Conservation (phyloP, 371 early-diverging fungal species). For the Zychaea mexicana region DNA sequence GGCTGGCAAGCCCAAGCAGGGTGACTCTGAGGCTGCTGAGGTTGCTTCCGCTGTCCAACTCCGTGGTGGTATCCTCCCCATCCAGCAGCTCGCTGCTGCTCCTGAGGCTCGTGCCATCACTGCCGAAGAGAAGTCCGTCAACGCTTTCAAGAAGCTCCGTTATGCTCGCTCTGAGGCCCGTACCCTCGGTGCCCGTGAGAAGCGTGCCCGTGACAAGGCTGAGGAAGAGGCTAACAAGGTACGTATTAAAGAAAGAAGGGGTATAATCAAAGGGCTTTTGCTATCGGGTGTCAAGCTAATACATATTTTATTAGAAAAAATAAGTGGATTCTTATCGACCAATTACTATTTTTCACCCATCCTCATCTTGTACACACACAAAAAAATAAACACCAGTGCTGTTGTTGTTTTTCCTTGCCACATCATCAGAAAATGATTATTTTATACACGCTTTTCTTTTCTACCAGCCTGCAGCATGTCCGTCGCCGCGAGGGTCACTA, state of each 20-base stretch:
- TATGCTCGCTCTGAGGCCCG: conserved; percentile 85
- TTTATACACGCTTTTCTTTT: no score
- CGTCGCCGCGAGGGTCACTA: conserved; percentile 75
- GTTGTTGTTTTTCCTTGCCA: conserved; percentile 1
- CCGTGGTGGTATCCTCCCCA: conserved; percentile 74
- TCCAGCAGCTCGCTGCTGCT: conserved; percentile 65
- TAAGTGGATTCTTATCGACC: conserved; percentile 10
- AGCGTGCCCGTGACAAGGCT: conserved; percentile 78
- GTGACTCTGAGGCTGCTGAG: conserved; percentile 70
- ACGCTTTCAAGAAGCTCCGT: conserved; percentile 89
- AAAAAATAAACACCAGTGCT: conserved; percentile 6
- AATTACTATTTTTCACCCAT: conserved; percentile 1
- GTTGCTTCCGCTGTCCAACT: conserved; percentile 75
- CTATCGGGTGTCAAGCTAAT: no score
- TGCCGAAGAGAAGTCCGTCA: conserved; percentile 80
- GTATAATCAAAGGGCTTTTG: neutral
- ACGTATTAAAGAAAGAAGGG: conserved; percentile 16
- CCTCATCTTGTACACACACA: conserved; percentile 3
- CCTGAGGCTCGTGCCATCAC: conserved; percentile 87
- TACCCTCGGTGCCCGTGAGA: conserved; percentile 84
- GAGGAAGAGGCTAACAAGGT: conserved; percentile 87
- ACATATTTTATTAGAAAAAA: no score
- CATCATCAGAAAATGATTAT: neutral
- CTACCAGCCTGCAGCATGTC: conserved; percentile 62
- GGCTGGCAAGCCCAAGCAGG: conserved; percentile 84